Conservation (phyloP, 768 basidiomycete genomes). For the Russula olivacea region DNA sequence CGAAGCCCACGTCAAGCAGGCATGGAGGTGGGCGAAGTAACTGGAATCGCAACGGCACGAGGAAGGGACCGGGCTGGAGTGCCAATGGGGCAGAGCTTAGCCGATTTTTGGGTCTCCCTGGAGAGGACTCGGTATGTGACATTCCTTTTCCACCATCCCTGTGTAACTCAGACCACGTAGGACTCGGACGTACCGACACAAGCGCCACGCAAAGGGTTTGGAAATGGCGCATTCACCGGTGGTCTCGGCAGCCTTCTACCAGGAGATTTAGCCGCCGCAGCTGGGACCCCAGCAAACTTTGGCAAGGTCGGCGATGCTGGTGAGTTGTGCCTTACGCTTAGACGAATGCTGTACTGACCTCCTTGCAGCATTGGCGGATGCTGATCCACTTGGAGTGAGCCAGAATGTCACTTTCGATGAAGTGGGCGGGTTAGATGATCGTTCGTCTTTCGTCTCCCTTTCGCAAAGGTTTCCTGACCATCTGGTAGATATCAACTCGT, state of each 20-base stretch:
- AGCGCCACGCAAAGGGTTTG: conserved; percentile 64
- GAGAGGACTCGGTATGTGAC: conserved; percentile 55
- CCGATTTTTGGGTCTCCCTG: conserved; percentile 68
- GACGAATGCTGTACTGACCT: conserved; percentile 19
- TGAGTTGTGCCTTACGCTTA: conserved; percentile 31
- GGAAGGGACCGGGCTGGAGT: conserved; percentile 66
- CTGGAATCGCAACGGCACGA: conserved; percentile 34
- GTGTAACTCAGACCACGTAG: conserved; percentile 31
- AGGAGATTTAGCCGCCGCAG: conserved; percentile 57
- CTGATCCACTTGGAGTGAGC: conserved; percentile 92
- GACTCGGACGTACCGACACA: conserved; percentile 69
- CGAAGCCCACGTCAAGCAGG: conserved; percentile 30
- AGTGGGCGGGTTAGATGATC: conserved; percentile 93
- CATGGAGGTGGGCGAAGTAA: conserved; percentile 34
- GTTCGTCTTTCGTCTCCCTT: conserved; percentile 39
- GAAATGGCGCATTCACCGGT: conserved; percentile 37
- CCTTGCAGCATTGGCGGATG: conserved; percentile 74
- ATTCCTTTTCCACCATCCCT: neutral
- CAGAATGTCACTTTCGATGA: conserved; percentile 93
- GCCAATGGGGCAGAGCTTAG: conserved; percentile 71
- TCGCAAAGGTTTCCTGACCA: conserved; percentile 4
- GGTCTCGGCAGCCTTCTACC: conserved; percentile 56
- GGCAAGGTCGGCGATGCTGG: conserved; percentile 80
- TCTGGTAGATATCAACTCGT: conserved; percentile 79
- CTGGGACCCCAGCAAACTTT: conserved; percentile 77